Evolutionary conservation across 768 basidiomycete species (phyloP), one percentile per base, ranked within the genome.

Genomic region (Panaeolus cyanescens): DNA sequence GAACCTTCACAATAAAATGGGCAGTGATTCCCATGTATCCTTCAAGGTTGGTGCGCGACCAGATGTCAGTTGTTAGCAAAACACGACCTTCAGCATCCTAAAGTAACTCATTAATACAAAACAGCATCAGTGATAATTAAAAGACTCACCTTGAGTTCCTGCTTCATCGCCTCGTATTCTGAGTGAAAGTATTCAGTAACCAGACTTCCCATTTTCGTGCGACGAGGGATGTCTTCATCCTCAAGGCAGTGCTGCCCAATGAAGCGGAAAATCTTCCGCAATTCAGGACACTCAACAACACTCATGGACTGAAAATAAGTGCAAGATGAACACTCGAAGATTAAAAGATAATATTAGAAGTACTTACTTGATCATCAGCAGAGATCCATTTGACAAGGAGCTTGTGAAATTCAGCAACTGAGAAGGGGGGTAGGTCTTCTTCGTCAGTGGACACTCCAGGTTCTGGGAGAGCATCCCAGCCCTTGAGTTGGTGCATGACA

Each of bases 11-110:
- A 19, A 78, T 70, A 71, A 72, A 77, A 54, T 75, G 73, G 4
- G 64, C 71, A 0, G 71, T 77, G 20, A 78, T 68, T 0, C 71
- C 72, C 55, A 78, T 75, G 62, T 80, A 80, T 0, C 63, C 63
- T 53, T 78, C 71, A 1, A 56, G 60, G 58, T 77, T 77, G 2
- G 42, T 59, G 1, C 78, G 77, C 31, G 75, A 73, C 77, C 78
- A 79, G 0, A 65, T 69, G 56, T 79, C 73, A 60, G 72, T 74
- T 0, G 76, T 79, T 0, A 74, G 34, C 31, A 56, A 74, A 17
- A 76, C 66, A 3, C 37, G 34, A n/a, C 57, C 28, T 0, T 3
- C 32, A 13, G 45, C 57, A 22, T 32, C 25, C 32, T 61, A 42
- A 31, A n/a, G 28, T 31, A 30, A 32, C 33, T 15, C 30, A 13